Percentiles rank a stretch among this genome's conserved stretches.
These are phyloP conservation scores for Chlamydomonas incerta DNA, from an alignment of 139 green algal genomes.

Conservation along the genomic window DNA sequence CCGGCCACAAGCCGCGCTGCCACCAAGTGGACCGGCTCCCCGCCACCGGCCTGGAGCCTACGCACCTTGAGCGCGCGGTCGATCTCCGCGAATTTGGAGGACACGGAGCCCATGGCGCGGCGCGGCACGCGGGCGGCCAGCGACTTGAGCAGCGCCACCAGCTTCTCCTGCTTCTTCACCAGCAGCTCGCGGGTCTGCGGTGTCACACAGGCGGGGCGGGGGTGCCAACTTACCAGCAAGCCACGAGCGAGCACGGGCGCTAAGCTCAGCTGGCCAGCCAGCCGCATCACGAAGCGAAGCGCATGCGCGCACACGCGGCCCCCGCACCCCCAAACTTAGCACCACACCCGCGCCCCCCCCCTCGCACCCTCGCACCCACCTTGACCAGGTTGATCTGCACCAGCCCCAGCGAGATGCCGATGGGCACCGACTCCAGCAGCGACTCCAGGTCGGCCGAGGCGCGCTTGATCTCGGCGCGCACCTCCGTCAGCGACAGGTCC, in stretches of 20 bases:
- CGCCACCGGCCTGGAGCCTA: not conserved
- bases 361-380: conserved; percentile 30
- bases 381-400: conserved; percentile 66
- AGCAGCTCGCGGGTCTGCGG: conserved; percentile 62
- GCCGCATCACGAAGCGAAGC: no score
- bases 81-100: conserved; percentile 73
- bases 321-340: no score
- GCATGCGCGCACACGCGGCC: no score
- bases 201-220: no score
- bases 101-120: conserved; percentile 49
- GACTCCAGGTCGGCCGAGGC: conserved; percentile 60
- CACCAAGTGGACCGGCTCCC: not conserved
- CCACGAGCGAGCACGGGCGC: no score
- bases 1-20: no score
- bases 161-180: conserved; percentile 75
- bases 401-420: conserved; percentile 67
- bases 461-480: conserved; percentile 63
- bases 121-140: conserved; percentile 65
- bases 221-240: no score
- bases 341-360: no score
- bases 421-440: conserved; percentile 66
- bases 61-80: conserved; percentile 64
- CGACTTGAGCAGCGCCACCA: conserved; percentile 71
- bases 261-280: no score
- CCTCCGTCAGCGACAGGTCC: conserved; percentile 68